Conservation (phyloP, 2,329 filamentous ascomycete genomes). For the Epichloe scottii region DNA sequence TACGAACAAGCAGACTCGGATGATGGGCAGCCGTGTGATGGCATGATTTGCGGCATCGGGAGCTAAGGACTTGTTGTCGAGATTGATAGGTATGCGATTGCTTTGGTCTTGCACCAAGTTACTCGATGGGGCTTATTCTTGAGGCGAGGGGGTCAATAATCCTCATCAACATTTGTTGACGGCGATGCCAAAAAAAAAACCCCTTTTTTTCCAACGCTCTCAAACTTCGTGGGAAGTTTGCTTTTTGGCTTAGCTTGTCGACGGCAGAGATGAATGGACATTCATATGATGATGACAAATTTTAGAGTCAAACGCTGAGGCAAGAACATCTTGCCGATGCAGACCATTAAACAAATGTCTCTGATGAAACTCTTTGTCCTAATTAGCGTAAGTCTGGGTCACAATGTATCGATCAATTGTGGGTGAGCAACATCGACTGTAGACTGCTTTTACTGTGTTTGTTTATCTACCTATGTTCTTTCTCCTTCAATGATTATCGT, state of each 20-base stretch:
- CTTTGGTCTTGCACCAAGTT: conserved; percentile 49
- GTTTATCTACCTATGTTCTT: no score
- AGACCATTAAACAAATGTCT: conserved; percentile 18
- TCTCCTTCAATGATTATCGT: no score
- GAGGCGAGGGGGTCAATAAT: conserved; percentile 69
- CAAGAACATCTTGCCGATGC: conserved; percentile 18
- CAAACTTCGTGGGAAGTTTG: conserved; percentile 30
- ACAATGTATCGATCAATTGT: no score
- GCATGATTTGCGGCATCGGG: conserved; percentile 26
- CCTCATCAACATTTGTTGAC: conserved; percentile 5
- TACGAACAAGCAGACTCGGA: conserved; percentile 16
- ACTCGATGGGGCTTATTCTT: conserved; percentile 99
- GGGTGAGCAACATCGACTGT: no score
- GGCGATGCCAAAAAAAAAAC: conserved; percentile 8
- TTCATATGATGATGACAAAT: conserved; percentile 85
- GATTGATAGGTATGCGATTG: conserved; percentile 99
- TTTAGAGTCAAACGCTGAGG: conserved; percentile 97
- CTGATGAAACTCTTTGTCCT: conserved; percentile 11
- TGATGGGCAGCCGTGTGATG: conserved; percentile 38
- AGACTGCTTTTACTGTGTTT: no score
- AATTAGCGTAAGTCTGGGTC: no score
- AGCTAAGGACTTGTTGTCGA: conserved; percentile 70
- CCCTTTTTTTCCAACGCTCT: conserved; percentile 22
- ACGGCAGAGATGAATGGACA: conserved; percentile 32
- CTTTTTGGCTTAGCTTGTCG: conserved; percentile 12